Evolutionary conservation across 352 stramenopile species (phyloP).

Genomic region (Globisporangium alternatum): DNA sequence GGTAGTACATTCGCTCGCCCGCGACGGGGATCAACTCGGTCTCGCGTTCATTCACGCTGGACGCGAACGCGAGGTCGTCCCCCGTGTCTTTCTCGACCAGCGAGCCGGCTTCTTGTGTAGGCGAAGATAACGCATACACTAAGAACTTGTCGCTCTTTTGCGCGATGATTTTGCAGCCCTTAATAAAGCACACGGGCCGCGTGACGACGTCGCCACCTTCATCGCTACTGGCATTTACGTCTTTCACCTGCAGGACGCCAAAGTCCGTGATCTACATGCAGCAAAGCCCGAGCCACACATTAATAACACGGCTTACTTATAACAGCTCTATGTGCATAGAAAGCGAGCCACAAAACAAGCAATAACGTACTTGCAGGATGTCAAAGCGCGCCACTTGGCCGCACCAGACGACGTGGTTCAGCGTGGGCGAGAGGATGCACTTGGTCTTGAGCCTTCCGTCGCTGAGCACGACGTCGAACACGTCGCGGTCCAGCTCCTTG

Average conservation of each 20-base stretch:
- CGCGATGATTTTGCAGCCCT: conserved; percentile 13
- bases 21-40: conserved; percentile 41
- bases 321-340: not conserved
- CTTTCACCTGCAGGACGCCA: conserved; percentile 1
- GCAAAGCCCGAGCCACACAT: not conserved
- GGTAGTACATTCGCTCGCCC: conserved; percentile 52
- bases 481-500: conserved; percentile 23
- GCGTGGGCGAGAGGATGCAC: conserved; percentile 32
- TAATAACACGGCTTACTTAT: not conserved
- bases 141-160: conserved; percentile 5
- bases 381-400: conserved; percentile 25
- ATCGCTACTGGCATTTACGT: not conserved
- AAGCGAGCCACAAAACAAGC: not conserved
- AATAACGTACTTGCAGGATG: conserved; percentile 30
- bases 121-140: not conserved
- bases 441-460: conserved; percentile 47
- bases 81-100: not conserved
- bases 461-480: conserved; percentile 66
- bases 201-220: not conserved
- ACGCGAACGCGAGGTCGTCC: conserved; percentile 38
- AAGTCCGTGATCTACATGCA: conserved; percentile 10
- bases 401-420: conserved; percentile 44
- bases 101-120: not conserved
- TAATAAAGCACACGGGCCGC: conserved; percentile 22
- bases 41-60: conserved; percentile 33